These are phyloP conservation scores for Monosporozyma unispora DNA, from an alignment of 805 yeast species.

Conservation along the genomic window DNA sequence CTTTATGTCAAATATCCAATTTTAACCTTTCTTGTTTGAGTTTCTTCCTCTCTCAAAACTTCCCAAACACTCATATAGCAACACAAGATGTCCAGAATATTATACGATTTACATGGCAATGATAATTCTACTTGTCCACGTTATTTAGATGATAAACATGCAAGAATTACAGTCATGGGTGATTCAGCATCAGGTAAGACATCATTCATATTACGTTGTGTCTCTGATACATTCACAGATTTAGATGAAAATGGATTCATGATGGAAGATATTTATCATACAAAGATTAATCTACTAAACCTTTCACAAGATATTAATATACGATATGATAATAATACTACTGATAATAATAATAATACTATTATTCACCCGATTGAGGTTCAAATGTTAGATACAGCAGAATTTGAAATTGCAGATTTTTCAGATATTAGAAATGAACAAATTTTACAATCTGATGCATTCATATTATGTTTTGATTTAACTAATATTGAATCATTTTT, in stretches of 20 bases:
- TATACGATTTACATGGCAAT: constrained; percentile 6
- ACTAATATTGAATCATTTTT: constrained; percentile 16
- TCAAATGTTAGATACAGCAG: constrained; percentile 19
- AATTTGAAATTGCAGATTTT: constrained; percentile 16
- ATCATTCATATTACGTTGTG: constrained; percentile 17
- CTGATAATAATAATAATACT: neutral
- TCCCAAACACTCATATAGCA: no score
- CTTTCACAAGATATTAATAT: neutral
- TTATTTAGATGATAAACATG: constrained; percentile 12
- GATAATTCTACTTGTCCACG: constrained; percentile 8
- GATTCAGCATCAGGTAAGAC: constrained; percentile 20
- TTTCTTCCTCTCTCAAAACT: no score
- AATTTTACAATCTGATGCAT: constrained; percentile 25
- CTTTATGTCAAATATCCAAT: no score
- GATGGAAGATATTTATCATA: constrained; percentile 16
- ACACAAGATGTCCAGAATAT: neutral
- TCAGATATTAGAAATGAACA: constrained; percentile 19
- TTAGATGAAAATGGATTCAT: constrained; percentile 1
- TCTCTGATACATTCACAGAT: constrained; percentile 10
- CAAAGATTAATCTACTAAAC: constrained; percentile 3
- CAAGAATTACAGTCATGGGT: constrained; percentile 23
- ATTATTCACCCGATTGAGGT: constrained; percentile 7
- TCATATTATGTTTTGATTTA: constrained; percentile 22
- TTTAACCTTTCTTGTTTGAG: no score
- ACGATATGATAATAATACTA: neutral